These are phyloP conservation scores for Penicillium desertorum DNA, from an alignment of 495 filamentous ascomycete genomes.

Conservation along the genomic window DNA sequence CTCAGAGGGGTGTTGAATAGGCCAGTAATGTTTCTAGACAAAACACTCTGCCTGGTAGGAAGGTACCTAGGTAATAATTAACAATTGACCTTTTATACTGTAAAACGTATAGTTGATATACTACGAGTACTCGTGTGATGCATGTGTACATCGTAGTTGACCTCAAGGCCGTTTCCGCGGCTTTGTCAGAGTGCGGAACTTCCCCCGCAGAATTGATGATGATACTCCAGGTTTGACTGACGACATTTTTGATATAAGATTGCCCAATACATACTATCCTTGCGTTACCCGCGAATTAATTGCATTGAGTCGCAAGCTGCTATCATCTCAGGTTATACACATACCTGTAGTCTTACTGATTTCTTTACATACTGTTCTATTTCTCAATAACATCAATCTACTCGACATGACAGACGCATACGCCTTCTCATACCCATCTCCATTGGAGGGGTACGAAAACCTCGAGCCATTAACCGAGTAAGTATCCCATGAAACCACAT, in stretches of 20 bases:
- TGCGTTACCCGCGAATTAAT: neutral
- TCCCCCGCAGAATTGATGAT: conserved; percentile 6
- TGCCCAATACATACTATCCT: neutral
- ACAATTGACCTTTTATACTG: neutral
- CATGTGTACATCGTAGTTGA: neutral
- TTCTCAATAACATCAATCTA: neutral
- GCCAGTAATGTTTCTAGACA: neutral
- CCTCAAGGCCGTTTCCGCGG: conserved; percentile 26
- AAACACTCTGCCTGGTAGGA: neutral
- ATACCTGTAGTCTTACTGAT: neutral
- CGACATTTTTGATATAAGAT: conserved; percentile 5
- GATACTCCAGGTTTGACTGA: conserved; percentile 8
- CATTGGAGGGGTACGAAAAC: conserved; percentile 64
- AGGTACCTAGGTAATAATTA: neutral
- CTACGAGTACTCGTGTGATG: neutral
- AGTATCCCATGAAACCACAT: conserved; percentile 24
- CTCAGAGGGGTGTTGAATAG: neutral
- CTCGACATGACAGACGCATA: conserved; percentile 40
- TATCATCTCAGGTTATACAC: neutral
- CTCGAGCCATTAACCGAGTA: conserved; percentile 61
- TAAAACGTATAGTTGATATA: neutral
- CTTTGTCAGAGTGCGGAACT: conserved; percentile 43
- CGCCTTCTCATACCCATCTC: conserved; percentile 58
- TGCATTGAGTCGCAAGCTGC: conserved; percentile 18
- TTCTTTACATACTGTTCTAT: neutral